Base-by-base conservation (phyloP, 805 yeast genomes). In the Nakazawaea sp. region DNA sequence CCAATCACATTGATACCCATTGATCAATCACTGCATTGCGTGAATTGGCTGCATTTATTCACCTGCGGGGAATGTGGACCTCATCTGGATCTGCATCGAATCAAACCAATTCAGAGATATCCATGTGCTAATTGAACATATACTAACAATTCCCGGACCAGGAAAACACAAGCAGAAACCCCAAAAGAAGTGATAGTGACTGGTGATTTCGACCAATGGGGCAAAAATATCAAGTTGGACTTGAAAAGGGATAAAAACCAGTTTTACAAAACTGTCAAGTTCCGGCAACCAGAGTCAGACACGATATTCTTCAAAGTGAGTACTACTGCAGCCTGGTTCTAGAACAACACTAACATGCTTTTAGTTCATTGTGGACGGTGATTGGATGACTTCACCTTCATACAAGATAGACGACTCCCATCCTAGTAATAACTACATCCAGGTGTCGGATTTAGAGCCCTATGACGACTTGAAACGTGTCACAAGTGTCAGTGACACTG, bases 161-260 rank as follows among this genome's bases (percentile, higher is more conserved):
- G n/a, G 26, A 23, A 9, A 23, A 9, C 26, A 9, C 9, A 23
- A 12, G n/a, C n/a, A 26, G 9, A 12, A 17, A n/a, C n/a, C n/a
- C n/a, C n/a, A 12, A 41, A 53, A 20, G 68, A 68, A 26, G 89
- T 81, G 41, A 64, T 74, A 46, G 72, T 81, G 35, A 81, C 88
- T 16, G 89, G 89, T 43, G 68, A 77, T 36, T 79, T 80, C 50
- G 86, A 79, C 51, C 63, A 75, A 49, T 81, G 89, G 89, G 50
- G 69, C 32, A 73, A 78, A 43, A 55, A 76, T 2, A 58, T 76
- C 36, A 78, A 76, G 15, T 59, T 81, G 43, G 83, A 39, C n/a
- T 27, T 78, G 31, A 73, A 78, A 50, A 71, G 70, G 41, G 57
- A 17, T 62, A 78, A 35, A 63, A 64, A 15, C 34, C 59, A n/a